Evolutionary conservation across 2,329 filamentous ascomycete genomes (phyloP).

Genomic region (Keithomyces neogunnii): DNA sequence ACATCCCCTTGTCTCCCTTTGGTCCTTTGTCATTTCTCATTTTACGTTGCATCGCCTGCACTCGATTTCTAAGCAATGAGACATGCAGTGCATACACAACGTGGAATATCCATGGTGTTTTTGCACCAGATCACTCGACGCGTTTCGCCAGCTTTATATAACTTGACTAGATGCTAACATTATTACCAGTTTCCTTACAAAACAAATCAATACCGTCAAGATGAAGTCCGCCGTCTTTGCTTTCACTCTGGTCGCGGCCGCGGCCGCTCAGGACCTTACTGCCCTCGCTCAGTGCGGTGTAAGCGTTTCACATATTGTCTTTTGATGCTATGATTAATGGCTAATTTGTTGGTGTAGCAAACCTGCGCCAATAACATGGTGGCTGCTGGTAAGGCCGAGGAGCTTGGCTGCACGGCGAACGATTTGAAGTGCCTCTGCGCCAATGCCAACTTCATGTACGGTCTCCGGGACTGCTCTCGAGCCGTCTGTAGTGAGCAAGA

Average conservation of each 20-base stretch:
- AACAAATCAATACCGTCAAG: conserved; percentile 21
- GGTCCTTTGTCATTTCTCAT: too few relatives aligned
- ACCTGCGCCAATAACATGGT: conserved; percentile 44
- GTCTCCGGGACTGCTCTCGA: conserved; percentile 41
- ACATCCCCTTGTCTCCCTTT: too few relatives aligned
- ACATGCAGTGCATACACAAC: neutral
- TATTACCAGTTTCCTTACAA: neutral
- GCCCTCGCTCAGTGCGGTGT: conserved; percentile 44
- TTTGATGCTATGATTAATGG: neutral
- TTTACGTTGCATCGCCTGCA: too few relatives aligned
- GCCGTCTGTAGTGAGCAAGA: conserved; percentile 30
- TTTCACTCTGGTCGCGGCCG: conserved; percentile 31
- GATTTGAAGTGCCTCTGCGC: conserved; percentile 39
- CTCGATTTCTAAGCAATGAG: neutral
- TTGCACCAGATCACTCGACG: too few relatives aligned
- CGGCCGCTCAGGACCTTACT: conserved; percentile 30
- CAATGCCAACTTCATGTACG: conserved; percentile 37
- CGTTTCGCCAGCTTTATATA: too few relatives aligned
- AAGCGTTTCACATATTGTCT: conserved; percentile 23
- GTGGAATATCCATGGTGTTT: neutral
- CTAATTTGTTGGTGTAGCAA: conserved; percentile 26
- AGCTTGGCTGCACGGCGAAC: conserved; percentile 35
- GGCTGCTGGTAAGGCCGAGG: conserved; percentile 25
- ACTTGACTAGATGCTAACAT: too few relatives aligned
- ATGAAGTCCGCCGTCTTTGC: conserved; percentile 43